phyloP scores from a whole-genome alignment of 2,329 filamentous ascomycete species.

The Xylariales sp. region DNA sequence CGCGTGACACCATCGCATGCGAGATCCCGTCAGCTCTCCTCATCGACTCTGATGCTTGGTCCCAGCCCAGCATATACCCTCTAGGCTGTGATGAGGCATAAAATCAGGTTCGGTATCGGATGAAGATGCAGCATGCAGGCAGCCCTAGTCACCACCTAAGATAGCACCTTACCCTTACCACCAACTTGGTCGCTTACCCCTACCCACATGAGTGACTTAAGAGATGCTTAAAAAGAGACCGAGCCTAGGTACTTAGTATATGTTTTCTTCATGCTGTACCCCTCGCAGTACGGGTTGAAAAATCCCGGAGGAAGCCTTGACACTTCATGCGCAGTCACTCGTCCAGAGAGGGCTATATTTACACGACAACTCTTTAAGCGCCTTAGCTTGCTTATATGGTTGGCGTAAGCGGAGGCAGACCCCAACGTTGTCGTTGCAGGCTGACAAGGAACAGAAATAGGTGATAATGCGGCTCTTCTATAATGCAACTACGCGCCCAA shows the following conservation, averaged over 20 bases:
- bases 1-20: constrained; percentile 2
- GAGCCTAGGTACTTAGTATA: neutral
- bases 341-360: neutral
- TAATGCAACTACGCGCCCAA: constrained; percentile 37
- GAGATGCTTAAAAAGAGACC: constrained; percentile 6
- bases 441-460: constrained; percentile 22
- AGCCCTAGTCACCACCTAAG: too few species aligned
- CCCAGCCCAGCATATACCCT: constrained; percentile 14
- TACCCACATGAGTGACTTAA: constrained; percentile 2
- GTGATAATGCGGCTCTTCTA: constrained; percentile 37
- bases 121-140: constrained; percentile 18
- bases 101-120: constrained; percentile 25
- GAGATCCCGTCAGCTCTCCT: neutral
- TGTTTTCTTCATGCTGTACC: too few species aligned
- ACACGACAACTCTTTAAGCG: constrained; percentile 11
- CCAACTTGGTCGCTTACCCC: constrained; percentile 3
- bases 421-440: constrained; percentile 25
- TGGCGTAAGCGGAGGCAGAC: constrained; percentile 7
- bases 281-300: neutral
- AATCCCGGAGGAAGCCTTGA: neutral
- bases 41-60: constrained; percentile 13
- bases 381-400: constrained; percentile 12
- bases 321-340: neutral
- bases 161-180: constrained; percentile 9
- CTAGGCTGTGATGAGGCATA: constrained; percentile 11